These are phyloP conservation scores for Phaeosphaeriaceae sp. DNA, from an alignment of 2,329 filamentous ascomycete species.

Conservation along the genomic window DNA sequence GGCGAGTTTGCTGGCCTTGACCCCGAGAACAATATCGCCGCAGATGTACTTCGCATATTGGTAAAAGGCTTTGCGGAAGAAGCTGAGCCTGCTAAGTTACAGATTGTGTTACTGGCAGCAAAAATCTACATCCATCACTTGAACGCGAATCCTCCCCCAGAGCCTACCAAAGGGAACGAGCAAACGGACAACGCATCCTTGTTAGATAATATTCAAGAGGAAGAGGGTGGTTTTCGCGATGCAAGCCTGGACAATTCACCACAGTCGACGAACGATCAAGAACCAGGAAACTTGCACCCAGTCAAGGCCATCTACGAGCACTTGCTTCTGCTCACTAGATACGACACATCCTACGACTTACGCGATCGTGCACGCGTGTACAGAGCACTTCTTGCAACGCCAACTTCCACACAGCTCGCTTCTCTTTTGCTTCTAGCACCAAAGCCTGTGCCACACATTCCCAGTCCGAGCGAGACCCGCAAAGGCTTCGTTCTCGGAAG, in stretches of 20 bases:
- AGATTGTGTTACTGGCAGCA: conserved; percentile 91
- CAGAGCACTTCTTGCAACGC: conserved; percentile 80
- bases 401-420: conserved; percentile 80
- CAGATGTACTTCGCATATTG: conserved; percentile 88
- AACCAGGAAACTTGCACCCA: conserved; percentile 65
- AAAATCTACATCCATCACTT: conserved; percentile 94
- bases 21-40: conserved; percentile 86
- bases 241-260: conserved; percentile 26
- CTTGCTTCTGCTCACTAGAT: conserved; percentile 82
- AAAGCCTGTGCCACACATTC: conserved; percentile 90
- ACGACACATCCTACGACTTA: conserved; percentile 93
- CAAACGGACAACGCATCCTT: conserved; percentile 30
- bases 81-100: conserved; percentile 84
- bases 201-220: conserved; percentile 42
- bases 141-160: conserved; percentile 64
- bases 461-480: conserved; percentile 85
- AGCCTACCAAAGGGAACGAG: conserved; percentile 44
- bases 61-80: conserved; percentile 86
- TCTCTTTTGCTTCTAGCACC: conserved; percentile 90
- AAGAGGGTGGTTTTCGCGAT: conserved; percentile 46
- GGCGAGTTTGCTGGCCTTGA: conserved; percentile 88
- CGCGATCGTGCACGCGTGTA: conserved; percentile 91
- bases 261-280: conserved; percentile 21
- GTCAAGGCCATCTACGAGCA: conserved; percentile 85
- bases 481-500: conserved; percentile 83